Evolutionary conservation across 2,329 filamentous ascomycete species (phyloP).

Genomic region (Albifimbria verrucaria): DNA sequence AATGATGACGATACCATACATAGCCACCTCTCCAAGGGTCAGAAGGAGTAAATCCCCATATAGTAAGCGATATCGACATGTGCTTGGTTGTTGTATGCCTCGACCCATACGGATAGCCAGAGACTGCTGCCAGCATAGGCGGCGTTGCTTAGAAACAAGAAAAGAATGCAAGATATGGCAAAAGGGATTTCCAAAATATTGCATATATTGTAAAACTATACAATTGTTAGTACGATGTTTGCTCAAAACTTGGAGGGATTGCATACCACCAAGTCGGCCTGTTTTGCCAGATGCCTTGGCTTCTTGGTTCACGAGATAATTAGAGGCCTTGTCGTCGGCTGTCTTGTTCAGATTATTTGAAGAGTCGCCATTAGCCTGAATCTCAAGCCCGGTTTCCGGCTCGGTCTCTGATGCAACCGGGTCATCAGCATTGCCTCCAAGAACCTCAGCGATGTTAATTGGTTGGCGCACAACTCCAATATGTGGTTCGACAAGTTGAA

Average conservation of each 20-base stretch:
- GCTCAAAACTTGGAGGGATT: slow-evolving; percentile 4
- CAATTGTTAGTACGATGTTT: slow-evolving; percentile 6
- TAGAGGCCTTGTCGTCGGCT: slow-evolving; percentile 30
- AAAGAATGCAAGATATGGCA: slow-evolving; percentile 33
- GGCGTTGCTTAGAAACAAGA: slow-evolving; percentile 37
- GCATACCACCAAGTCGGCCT: slow-evolving; percentile 42
- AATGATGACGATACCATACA: slow-evolving; percentile 39
- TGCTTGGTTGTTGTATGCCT: slow-evolving; percentile 42
- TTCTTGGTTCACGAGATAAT: slow-evolving; percentile 45
- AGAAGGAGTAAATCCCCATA: slow-evolving; percentile 48
- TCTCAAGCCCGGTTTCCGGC: slow-evolving; percentile 18
- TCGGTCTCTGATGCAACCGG: not conserved
- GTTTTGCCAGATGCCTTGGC: slow-evolving; percentile 43
- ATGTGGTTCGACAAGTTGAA: slow-evolving; percentile 39
- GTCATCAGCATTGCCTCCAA: slow-evolving; percentile 29
- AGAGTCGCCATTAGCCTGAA: slow-evolving; percentile 23
- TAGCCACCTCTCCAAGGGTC: slow-evolving; percentile 38
- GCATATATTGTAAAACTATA: slow-evolving; percentile 48
- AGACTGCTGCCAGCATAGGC: slow-evolving; percentile 39
- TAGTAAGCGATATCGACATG: slow-evolving; percentile 47
- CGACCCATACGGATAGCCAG: slow-evolving; percentile 53
- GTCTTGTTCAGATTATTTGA: slow-evolving; percentile 29
- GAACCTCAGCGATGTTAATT: slow-evolving; percentile 38
- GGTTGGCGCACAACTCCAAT: slow-evolving; percentile 42
- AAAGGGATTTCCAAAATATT: slow-evolving; percentile 46